phyloP scores from a whole-genome alignment of 257 asterid genomes.

The Petunia axillaris region DNA sequence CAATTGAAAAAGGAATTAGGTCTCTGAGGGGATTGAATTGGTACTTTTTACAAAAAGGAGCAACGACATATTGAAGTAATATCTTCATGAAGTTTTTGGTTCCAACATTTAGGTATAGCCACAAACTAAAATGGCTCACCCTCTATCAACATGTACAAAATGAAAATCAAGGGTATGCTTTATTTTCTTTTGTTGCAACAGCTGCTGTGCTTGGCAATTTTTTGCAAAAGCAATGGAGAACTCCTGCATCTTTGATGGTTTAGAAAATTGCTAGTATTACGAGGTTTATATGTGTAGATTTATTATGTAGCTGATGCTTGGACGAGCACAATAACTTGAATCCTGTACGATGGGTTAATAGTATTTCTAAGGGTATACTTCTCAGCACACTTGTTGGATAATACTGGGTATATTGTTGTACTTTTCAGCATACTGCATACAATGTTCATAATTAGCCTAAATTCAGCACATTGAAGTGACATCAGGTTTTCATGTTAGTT shows the following conservation, averaged over 20 bases:
- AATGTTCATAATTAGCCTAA: neutral
- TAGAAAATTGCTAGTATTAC: neutral
- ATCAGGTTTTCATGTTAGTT: neutral
- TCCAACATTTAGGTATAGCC: neutral
- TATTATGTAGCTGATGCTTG: neutral
- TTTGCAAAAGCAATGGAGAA: neutral
- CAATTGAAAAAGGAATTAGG: slow-evolving; percentile 83
- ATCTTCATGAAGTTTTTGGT: neutral
- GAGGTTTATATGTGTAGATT: neutral
- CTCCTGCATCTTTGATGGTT: slow-evolving; percentile 6
- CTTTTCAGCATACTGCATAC: neutral
- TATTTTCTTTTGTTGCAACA: neutral
- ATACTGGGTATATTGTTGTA: neutral
- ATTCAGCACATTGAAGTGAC: neutral
- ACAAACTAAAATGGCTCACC: neutral
- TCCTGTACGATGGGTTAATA: neutral
- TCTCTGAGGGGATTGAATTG: slow-evolving; percentile 39
- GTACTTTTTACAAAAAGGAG: neutral
- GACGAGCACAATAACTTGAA: neutral
- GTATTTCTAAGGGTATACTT: neutral
- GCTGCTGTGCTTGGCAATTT: neutral
- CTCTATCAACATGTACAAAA: neutral
- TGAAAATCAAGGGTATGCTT: neutral
- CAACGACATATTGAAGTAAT: neutral
- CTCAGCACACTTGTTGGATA: neutral